Conservation (phyloP, 768 basidiomycete genomes). For the Trametes punicea region DNA sequence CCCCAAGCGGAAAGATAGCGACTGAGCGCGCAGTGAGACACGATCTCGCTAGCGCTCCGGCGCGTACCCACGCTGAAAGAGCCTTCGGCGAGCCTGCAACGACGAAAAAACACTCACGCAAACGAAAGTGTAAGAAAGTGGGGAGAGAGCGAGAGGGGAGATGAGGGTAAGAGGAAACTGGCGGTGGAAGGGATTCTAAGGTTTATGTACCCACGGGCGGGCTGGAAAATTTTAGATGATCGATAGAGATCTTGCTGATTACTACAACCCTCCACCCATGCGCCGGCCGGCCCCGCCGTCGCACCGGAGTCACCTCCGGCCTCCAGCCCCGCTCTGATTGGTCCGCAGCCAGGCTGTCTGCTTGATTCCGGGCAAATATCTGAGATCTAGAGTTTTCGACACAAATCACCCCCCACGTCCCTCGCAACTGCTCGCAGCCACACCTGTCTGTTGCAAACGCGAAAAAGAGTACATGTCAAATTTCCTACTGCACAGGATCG, state of each 20-base stretch:
- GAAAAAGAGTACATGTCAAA: conserved; percentile 7
- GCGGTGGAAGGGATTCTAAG: conserved; percentile 27
- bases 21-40: conserved; percentile 12
- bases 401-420: neutral
- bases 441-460: neutral
- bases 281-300: conserved; percentile 24
- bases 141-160: conserved; percentile 46
- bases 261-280: conserved; percentile 21
- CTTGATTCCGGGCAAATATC: conserved; percentile 1
- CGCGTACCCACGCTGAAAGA: neutral
- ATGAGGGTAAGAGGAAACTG: conserved; percentile 36
- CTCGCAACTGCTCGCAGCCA: neutral
- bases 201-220: conserved; percentile 32
- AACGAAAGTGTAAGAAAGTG: conserved; percentile 36
- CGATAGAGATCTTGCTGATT: conserved; percentile 27
- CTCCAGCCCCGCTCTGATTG: neutral
- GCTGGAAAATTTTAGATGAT: conserved; percentile 31
- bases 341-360: neutral
- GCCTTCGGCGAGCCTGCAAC: neutral
- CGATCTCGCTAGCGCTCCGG: neutral
- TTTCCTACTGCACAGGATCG: conserved; percentile 16
- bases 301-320: conserved; percentile 20
- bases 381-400: conserved; percentile 4
- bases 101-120: conserved; percentile 38
- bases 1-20: conserved; percentile 16